Conservation (phyloP, 2,329 filamentous ascomycete species). For the Camptophora hylomeconis region DNA sequence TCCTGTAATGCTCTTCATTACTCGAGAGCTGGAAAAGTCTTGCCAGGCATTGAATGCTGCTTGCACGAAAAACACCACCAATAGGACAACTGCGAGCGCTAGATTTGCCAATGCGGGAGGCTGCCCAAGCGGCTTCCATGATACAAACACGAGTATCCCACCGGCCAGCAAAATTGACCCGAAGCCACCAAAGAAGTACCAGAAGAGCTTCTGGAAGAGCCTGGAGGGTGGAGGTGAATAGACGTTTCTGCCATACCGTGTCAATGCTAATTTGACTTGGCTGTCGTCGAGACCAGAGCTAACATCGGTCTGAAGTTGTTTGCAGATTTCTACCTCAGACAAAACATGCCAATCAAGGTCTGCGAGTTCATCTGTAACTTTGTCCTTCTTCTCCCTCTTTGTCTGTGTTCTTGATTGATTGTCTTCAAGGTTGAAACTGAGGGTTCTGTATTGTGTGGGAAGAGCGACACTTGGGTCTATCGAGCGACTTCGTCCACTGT, state of each 20-base stretch:
- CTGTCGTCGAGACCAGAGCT: conserved; percentile 44
- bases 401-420: conserved; percentile 33
- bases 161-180: conserved; percentile 57
- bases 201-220: conserved; percentile 43
- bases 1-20: conserved; percentile 67
- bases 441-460: conserved; percentile 22
- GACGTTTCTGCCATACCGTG: conserved; percentile 53
- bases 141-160: conserved; percentile 59
- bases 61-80: conserved; percentile 56
- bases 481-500: conserved; percentile 11
- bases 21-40: conserved; percentile 63
- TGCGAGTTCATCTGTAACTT: conserved; percentile 32
- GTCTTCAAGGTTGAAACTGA: conserved; percentile 41
- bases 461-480: conserved; percentile 19
- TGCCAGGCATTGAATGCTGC: conserved; percentile 58
- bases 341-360: conserved; percentile 57
- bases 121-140: conserved; percentile 62
- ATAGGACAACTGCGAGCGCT: conserved; percentile 59
- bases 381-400: conserved; percentile 26
- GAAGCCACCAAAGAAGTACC: conserved; percentile 69
- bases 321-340: conserved; percentile 43
- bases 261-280: conserved; percentile 41
- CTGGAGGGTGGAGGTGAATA: conserved; percentile 53
- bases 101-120: conserved; percentile 59
- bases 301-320: conserved; percentile 41